Conservation (phyloP, 768 basidiomycete genomes). For the Pisolithus microcarpus region DNA sequence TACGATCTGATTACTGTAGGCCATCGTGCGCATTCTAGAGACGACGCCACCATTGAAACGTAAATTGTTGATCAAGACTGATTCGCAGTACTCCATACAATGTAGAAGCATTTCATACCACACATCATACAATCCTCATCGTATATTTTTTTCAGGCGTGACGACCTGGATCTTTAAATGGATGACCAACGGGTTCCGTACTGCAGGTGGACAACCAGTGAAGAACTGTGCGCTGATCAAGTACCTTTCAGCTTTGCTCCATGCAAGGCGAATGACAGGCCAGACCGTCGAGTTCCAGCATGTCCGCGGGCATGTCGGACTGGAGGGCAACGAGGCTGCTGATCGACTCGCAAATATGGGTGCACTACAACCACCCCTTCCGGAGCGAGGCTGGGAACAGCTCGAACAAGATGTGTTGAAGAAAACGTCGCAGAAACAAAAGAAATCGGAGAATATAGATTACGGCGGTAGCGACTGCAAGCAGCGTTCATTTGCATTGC, state of each 20-base stretch:
- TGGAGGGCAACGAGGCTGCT: slow-evolving; percentile 81
- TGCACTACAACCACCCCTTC: slow-evolving; percentile 27
- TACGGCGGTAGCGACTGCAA: neutral
- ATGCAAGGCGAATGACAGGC: slow-evolving; percentile 41
- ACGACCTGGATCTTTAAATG: slow-evolving; percentile 64
- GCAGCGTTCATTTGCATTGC: slow-evolving; percentile 3
- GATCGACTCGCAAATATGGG: slow-evolving; percentile 68
- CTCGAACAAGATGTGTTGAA: slow-evolving; percentile 12
- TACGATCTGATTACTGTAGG: slow-evolving; percentile 38
- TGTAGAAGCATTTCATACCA: slow-evolving; percentile 38
- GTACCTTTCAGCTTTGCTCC: slow-evolving; percentile 58
- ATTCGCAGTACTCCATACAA: slow-evolving; percentile 77
- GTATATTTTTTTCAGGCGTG: slow-evolving; percentile 44
- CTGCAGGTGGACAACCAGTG: slow-evolving; percentile 45
- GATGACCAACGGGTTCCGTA: slow-evolving; percentile 46
- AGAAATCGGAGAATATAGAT: slow-evolving; percentile 3
- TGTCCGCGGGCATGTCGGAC: slow-evolving; percentile 74
- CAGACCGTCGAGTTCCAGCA: slow-evolving; percentile 59
- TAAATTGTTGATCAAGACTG: slow-evolving; percentile 71
- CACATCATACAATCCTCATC: slow-evolving; percentile 2
- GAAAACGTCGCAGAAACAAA: neutral
- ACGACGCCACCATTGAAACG: slow-evolving; percentile 48
- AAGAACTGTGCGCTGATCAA: slow-evolving; percentile 69
- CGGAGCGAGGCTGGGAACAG: slow-evolving; percentile 56
- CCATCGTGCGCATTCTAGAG: slow-evolving; percentile 78